Percentiles rank a stretch among this genome's conserved stretches.
These are phyloP conservation scores for Pleurotus cornucopiae DNA, from an alignment of 768 basidiomycete genomes.

Conservation along the genomic window DNA sequence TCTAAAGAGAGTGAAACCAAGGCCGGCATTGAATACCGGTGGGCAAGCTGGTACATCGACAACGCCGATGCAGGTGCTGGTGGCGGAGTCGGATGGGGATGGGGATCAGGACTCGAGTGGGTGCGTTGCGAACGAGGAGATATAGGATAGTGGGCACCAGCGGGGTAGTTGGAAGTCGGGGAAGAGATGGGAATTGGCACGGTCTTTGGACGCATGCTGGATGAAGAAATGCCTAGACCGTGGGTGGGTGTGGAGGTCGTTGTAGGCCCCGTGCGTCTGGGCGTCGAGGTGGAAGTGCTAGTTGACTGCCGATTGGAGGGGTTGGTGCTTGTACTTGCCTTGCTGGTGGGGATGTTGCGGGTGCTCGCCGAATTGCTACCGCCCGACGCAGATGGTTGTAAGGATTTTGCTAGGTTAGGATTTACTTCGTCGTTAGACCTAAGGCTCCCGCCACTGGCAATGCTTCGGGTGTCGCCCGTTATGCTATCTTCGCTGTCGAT, in stretches of 20 bases:
- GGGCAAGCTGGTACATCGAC: slow-evolving; percentile 72
- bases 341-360: slow-evolving; percentile 5
- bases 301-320: slow-evolving; percentile 7
- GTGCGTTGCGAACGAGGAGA: slow-evolving; percentile 43
- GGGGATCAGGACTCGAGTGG: slow-evolving; percentile 54
- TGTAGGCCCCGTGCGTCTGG: slow-evolving; percentile 14
- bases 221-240: slow-evolving; percentile 17
- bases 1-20: slow-evolving; percentile 66
- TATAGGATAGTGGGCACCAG: slow-evolving; percentile 39
- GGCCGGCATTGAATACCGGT: slow-evolving; percentile 66
- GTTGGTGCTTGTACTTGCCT: slow-evolving; percentile 11
- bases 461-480: slow-evolving; percentile 41
- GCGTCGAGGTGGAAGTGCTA: slow-evolving; percentile 1
- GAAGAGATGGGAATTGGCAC: slow-evolving; percentile 34
- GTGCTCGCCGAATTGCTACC: slow-evolving; percentile 13
- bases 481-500: slow-evolving; percentile 30
- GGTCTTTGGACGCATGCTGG: slow-evolving; percentile 33
- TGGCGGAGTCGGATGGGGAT: slow-evolving; percentile 61
- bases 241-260: slow-evolving; percentile 17
- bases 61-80: slow-evolving; percentile 69
- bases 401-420: slow-evolving; percentile 22
- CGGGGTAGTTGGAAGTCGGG: slow-evolving; percentile 25
- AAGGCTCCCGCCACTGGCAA: slow-evolving; percentile 47
- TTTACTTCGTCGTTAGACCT: slow-evolving; percentile 24
- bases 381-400: slow-evolving; percentile 16